These are phyloP conservation scores for Chimonanthus salicifolius DNA, from an alignment of 164 flowering plant genomes.

Conservation along the genomic window DNA sequence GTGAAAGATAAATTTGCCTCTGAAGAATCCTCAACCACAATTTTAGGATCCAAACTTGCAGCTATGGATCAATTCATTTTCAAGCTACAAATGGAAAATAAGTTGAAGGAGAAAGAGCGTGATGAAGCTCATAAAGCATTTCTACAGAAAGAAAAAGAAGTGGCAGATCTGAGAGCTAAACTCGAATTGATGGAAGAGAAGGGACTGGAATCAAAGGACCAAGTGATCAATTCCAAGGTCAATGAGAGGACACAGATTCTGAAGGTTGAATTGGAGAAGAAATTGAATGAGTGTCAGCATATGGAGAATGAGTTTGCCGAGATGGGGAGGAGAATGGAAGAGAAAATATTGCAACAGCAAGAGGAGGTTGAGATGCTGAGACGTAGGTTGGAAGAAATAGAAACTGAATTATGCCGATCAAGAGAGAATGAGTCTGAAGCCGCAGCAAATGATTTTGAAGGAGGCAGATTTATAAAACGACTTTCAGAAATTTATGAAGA, in stretches of 20 bases:
- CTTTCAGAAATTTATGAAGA: conserved; percentile 46
- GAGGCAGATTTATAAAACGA: conserved; percentile 52
- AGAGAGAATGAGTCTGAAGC: conserved; percentile 20
- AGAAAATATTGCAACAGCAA: conserved; percentile 70
- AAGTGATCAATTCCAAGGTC: conserved; percentile 70
- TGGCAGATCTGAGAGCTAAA: conserved; percentile 50
- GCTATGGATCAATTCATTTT: conserved; percentile 91
- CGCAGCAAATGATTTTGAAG: conserved; percentile 27
- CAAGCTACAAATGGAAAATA: conserved; percentile 86
- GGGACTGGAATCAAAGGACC: conserved; percentile 40
- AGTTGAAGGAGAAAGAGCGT: conserved; percentile 64
- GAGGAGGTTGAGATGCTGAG: conserved; percentile 73
- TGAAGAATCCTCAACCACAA: conserved; percentile 65
- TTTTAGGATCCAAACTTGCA: conserved; percentile 71
- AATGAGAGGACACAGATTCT: conserved; percentile 51
- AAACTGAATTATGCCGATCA: conserved; percentile 45
- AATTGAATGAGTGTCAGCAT: conserved; percentile 60
- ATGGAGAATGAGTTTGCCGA: conserved; percentile 75
- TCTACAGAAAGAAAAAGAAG: conserved; percentile 75
- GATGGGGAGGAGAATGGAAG: conserved; percentile 79
- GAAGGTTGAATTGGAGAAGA: conserved; percentile 61
- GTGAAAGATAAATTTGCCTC: conserved; percentile 44
- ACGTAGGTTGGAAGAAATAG: conserved; percentile 67
- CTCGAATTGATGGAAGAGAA: conserved; percentile 38
- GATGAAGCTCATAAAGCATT: conserved; percentile 68